phyloP scores from a whole-genome alignment of 2,329 filamentous ascomycete species.

The Thielaviopsis euricoi region DNA sequence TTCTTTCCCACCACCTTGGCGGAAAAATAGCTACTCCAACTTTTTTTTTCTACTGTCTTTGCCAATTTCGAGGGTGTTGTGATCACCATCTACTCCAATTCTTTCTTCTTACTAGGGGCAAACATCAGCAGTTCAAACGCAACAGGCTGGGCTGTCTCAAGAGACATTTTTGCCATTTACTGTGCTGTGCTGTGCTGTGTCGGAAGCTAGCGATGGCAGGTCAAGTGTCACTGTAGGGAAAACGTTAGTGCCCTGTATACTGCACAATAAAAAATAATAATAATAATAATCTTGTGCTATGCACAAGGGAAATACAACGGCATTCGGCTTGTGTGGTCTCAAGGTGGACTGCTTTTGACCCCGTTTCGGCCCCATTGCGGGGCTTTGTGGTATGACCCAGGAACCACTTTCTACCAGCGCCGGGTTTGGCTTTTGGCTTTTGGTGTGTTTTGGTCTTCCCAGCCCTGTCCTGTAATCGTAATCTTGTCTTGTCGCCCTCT shows the following conservation, averaged over 20 bases:
- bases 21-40: background rate
- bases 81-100: background rate
- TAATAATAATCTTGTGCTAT: background rate
- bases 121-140: too few relatives aligned
- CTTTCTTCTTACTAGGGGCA: background rate
- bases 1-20: too few relatives aligned
- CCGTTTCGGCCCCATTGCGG: constrained; percentile 3
- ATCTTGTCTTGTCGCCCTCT: background rate
- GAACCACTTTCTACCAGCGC: background rate
- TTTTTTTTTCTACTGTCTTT: background rate
- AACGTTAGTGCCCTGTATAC: too few relatives aligned
- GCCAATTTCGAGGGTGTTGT: background rate
- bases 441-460: too few relatives aligned
- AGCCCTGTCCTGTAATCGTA: background rate
- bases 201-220: background rate
- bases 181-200: background rate
- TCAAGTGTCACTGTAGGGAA: too few relatives aligned
- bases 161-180: background rate
- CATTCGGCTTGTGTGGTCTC: background rate
- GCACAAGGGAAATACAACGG: background rate
- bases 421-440: too few relatives aligned
- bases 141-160: background rate
- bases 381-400: background rate
- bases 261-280: too few relatives aligned
- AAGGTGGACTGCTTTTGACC: constrained; percentile 1